Evolutionary conservation across 2,329 filamentous ascomycete genomes (phyloP).

Genomic region (Aplosporella prunicola): DNA sequence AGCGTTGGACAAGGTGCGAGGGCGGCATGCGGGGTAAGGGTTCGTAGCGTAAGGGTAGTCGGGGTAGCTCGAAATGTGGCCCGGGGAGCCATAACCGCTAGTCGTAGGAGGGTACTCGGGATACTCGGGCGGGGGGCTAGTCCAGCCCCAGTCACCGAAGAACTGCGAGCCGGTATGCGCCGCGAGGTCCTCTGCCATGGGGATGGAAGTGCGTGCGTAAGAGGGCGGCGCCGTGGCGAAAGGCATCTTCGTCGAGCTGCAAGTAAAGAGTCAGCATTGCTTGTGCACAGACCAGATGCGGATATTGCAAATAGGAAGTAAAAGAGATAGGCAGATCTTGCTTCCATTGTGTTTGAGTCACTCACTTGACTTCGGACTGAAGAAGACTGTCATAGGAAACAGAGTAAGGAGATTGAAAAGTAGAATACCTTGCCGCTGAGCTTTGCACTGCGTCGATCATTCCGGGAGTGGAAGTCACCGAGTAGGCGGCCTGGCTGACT

Average conservation of each 20-base stretch:
- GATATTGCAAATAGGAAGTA: too few relatives aligned
- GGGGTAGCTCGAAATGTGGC: constrained; percentile 12
- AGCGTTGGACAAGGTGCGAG: constrained; percentile 28
- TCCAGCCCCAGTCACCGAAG: constrained; percentile 9
- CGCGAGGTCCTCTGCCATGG: background rate
- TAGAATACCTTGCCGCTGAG: constrained; percentile 11
- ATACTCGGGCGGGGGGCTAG: constrained; percentile 5
- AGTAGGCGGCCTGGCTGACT: constrained; percentile 11
- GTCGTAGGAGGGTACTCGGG: constrained; percentile 20
- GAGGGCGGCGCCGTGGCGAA: too few relatives aligned
- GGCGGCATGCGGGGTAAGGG: constrained; percentile 16
- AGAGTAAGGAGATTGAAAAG: background rate
- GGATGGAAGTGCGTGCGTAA: background rate
- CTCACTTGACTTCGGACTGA: constrained; percentile 4
- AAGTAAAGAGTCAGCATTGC: too few relatives aligned
- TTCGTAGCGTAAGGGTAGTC: constrained; percentile 9
- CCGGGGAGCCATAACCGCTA: constrained; percentile 22
- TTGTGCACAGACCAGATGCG: too few relatives aligned
- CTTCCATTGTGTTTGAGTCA: constrained; percentile 1
- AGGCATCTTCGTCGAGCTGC: too few relatives aligned
- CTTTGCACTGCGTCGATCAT: constrained; percentile 3
- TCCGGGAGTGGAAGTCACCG: too few relatives aligned
- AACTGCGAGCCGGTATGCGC: constrained; percentile 1
- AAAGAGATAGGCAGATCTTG: too few relatives aligned
- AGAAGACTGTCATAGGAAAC: background rate